phyloP scores from a whole-genome alignment of 305 asterid genomes.

The Ilex paraguariensis region DNA sequence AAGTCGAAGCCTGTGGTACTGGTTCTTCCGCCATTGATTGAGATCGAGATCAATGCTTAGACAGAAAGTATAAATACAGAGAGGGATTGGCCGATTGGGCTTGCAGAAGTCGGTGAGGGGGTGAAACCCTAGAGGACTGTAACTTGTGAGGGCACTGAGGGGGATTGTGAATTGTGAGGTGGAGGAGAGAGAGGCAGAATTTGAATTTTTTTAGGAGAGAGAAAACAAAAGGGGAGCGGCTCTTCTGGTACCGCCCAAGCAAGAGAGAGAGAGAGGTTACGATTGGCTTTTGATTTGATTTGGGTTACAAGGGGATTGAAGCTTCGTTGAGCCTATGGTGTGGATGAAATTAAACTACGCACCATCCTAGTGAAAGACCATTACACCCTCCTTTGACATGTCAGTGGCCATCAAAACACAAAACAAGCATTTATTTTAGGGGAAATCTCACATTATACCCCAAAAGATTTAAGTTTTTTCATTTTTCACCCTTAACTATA shows the following conservation, averaged over 20 bases:
- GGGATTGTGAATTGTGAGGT: slow-evolving; percentile 18
- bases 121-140: slow-evolving; percentile 14
- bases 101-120: neutral
- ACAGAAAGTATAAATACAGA: neutral
- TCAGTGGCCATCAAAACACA: too few relatives aligned
- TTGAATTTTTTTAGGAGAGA: slow-evolving; percentile 4
- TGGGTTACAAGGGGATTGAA: too few relatives aligned
- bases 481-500: too few relatives aligned
- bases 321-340: too few relatives aligned
- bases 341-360: too few relatives aligned
- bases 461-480: too few relatives aligned
- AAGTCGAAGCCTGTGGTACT: slow-evolving; percentile 17
- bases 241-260: slow-evolving; percentile 18
- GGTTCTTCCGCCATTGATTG: slow-evolving; percentile 58
- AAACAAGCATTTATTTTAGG: too few relatives aligned
- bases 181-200: slow-evolving; percentile 2
- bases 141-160: neutral
- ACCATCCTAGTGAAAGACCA: too few relatives aligned
- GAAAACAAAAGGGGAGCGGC: slow-evolving; percentile 1
- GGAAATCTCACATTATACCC: too few relatives aligned
- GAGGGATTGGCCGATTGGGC: slow-evolving; percentile 1
- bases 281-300: too few relatives aligned
- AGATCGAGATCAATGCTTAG: slow-evolving; percentile 6
- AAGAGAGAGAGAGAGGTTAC: neutral
- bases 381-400: too few relatives aligned